Evolutionary conservation across 345 rosid genomes (phyloP).

Genomic region (Carallia pectinifolia): DNA sequence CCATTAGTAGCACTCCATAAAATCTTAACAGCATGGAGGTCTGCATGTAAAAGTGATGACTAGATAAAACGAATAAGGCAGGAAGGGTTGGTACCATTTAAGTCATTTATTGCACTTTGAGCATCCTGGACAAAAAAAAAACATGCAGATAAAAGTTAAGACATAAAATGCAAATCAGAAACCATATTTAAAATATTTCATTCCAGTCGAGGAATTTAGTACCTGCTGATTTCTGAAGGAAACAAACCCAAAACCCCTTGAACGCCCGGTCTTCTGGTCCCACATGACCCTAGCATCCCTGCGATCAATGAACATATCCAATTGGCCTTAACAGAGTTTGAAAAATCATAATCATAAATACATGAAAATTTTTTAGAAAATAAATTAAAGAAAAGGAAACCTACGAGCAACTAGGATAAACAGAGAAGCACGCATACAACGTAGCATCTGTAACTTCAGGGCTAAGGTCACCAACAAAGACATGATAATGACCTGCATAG

Average conservation of each 20-base stretch:
- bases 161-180: neutral
- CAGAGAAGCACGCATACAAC: slow-evolving; percentile 30
- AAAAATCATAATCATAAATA: too few species aligned
- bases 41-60: neutral
- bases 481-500: slow-evolving; percentile 27
- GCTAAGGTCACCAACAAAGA: slow-evolving; percentile 41
- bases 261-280: slow-evolving; percentile 99
- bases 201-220: neutral
- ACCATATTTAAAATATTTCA: neutral
- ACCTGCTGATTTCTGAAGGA: slow-evolving; percentile 96
- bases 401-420: slow-evolving; percentile 30
- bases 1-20: neutral
- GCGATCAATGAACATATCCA: neutral
- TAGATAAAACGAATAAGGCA: too few species aligned
- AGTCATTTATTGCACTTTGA: slow-evolving; percentile 86
- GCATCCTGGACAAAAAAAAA: slow-evolving; percentile 64
- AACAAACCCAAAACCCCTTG: slow-evolving; percentile 97
- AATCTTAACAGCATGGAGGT: neutral
- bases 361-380: neutral
- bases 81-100: slow-evolving; percentile 55
- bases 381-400: slow-evolving; percentile 8
- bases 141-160: neutral
- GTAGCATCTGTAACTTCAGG: slow-evolving; percentile 45
- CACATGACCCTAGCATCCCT: slow-evolving; percentile 75
- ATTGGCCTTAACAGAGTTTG: neutral